Evolutionary conservation across 306 rosid genomes (phyloP).

Genomic region (Luffa acutangula): DNA sequence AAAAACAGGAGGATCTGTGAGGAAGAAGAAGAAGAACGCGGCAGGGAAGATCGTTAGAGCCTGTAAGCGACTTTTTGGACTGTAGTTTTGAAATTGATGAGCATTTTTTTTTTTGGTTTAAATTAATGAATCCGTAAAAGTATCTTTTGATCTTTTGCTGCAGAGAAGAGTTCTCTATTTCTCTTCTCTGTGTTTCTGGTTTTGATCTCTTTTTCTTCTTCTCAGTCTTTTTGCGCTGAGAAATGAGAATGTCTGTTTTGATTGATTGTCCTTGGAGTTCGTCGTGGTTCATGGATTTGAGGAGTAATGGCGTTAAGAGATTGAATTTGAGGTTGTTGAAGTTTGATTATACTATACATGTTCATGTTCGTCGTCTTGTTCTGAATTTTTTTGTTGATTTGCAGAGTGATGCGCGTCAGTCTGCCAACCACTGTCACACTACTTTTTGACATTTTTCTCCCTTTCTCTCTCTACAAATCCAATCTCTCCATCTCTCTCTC

Average conservation of each 20-base stretch:
- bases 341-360: background rate
- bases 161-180: background rate
- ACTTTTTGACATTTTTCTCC: background rate
- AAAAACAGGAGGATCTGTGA: constrained; percentile 12
- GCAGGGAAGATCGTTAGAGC: constrained; percentile 54
- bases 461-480: no score
- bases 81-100: background rate
- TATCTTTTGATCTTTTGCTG: background rate
- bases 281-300: no score
- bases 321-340: background rate
- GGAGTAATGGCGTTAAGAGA: no score
- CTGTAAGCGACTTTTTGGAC: constrained; percentile 50
- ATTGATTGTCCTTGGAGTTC: background rate
- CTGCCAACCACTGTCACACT: background rate
- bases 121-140: background rate
- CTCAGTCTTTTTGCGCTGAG: background rate
- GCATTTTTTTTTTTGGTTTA: background rate
- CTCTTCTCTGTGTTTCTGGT: background rate
- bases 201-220: background rate
- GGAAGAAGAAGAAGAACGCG: constrained; percentile 6
- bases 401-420: background rate
- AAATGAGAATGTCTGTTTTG: background rate
- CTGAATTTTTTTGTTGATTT: background rate
- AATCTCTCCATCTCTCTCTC: no score
- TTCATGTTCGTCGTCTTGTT: background rate